Evolutionary conservation across 768 basidiomycete genomes (phyloP), one percentile per base, ranked within the genome.

Genomic region (Psilocybe cubensis): DNA sequence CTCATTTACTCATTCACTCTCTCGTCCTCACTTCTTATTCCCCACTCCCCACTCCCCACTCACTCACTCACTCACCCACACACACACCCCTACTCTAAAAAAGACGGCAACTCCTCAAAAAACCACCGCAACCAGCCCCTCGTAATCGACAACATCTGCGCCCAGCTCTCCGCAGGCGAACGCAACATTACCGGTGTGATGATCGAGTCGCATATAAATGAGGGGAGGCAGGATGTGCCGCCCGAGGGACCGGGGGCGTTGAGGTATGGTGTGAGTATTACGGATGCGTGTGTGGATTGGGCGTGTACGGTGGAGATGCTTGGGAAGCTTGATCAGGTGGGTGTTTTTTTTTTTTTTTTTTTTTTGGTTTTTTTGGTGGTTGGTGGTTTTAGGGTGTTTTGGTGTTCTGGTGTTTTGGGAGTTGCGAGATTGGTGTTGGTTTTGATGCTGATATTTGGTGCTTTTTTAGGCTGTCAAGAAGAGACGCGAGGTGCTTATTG

Each of bases 101-200:
- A n/a, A 89, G 94, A 98, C 68, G 96, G 96, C 27, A 99, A 99
- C 80, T 97, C 95, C 31, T 86, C 87, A 58, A 98, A 98, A 79
- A 88, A 97, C 74, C 91, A 96, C 78, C 83, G 84, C 67, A 96
- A 96, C 74, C 96, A 97, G 72, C 87, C 94, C 17, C 85, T 86
- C 63, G 92, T 94, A 41, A 67, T 92, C 55, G 81, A 84, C 61
- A 74, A 83, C 71, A 83, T 94, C 66, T 87, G 86, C 72, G 74
- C 72, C 2, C 96, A 98, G 74, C 83, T 98, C 52, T 74, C 71
- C 5, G 81, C 82, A 6, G 93, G 93, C 24, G 77, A 85, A 59
- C 79, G 72, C 56, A 78, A 81, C 65, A 89, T 99, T 73, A 92
- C 92, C 4, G 96, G 96, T 44, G 94, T 98, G 56, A 98, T 99